These are phyloP conservation scores for Bruguiera parviflora DNA, from an alignment of 345 rosid genomes.

Conservation along the genomic window DNA sequence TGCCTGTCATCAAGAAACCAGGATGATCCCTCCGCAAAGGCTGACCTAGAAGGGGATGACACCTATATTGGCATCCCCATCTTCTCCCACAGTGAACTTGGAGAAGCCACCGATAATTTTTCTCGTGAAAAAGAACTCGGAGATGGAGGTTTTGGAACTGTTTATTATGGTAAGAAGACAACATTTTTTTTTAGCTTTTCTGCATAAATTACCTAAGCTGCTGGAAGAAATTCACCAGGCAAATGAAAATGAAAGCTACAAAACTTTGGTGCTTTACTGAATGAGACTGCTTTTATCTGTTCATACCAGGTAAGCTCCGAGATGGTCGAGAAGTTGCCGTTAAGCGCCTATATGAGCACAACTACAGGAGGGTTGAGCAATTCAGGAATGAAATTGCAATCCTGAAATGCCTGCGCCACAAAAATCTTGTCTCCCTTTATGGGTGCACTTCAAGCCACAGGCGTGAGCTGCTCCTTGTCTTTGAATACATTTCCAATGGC, in stretches of 20 bases:
- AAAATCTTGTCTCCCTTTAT: slow-evolving; percentile 34
- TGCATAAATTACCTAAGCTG: background rate
- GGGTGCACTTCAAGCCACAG: slow-evolving; percentile 36
- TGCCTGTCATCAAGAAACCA: slow-evolving; percentile 23
- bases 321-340: slow-evolving; percentile 42
- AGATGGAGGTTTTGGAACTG: slow-evolving; percentile 31
- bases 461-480: slow-evolving; percentile 36
- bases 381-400: slow-evolving; percentile 35
- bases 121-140: slow-evolving; percentile 21
- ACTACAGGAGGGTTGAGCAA: slow-evolving; percentile 26
- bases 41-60: slow-evolving; percentile 37
- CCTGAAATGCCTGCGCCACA: slow-evolving; percentile 32
- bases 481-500: slow-evolving; percentile 21
- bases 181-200: background rate
- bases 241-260: background rate
- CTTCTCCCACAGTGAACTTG: slow-evolving; percentile 24
- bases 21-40: slow-evolving; percentile 25
- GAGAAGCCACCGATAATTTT: slow-evolving; percentile 20
- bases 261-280: background rate
- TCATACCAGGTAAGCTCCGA: slow-evolving; percentile 27
- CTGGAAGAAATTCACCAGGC: background rate
- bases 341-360: slow-evolving; percentile 33
- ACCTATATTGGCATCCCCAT: slow-evolving; percentile 13
- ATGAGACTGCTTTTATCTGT: background rate
- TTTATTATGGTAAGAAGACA: slow-evolving; percentile 21